Evolutionary conservation across 371 early-diverging fungal species (phyloP), one percentile per base, ranked within the genome.

Genomic region (Haplosporangium sp.): DNA sequence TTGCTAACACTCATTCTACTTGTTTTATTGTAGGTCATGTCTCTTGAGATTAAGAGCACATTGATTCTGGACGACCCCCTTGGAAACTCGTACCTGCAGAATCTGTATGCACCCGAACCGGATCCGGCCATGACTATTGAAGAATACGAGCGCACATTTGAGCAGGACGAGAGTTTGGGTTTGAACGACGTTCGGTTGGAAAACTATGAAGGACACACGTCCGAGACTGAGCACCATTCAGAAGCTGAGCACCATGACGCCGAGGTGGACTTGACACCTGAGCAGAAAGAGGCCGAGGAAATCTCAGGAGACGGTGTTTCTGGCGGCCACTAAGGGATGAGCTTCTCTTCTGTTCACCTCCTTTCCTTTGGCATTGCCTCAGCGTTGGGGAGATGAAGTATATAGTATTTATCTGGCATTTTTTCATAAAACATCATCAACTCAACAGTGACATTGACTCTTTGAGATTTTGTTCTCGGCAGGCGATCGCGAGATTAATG

Each of bases 91-190:
- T 91, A 92, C 71, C 83, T 93, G 55, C 93, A 93, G 81, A 97
- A 96, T 87, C 83, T 92, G 51, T 96, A 96, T 83, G 97, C 98
- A 11, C 97, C 97, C 20, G 98, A 94, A 67, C 83, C 86, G 21
- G 98, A 98, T 79, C 98, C 98, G 37, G 92, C 95, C 81, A 96
- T 98, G 96, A 86, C 81, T 2, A 89, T 90, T 58, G 96, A 95
- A 75, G 86, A 85, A 16, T 98, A 96, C 67, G 93, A 95, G 59
- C 91, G 98, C 64, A 92, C 92, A 10, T 90, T 84, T 84, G 95
- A 95, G 46, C 90, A 92, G 65, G 94, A 96, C 74, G 96, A 96
- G 70, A 82, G 80, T 47, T 86, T 94, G 63, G 97, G 98, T 23
- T 80, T 97, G 69, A 96, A 95, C 81, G 95, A 96, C 67, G 91